Evolutionary conservation across 2,329 filamentous ascomycete genomes (phyloP), one percentile per base, ranked within the genome.

Genomic region (Cladophialophora carrionii): DNA sequence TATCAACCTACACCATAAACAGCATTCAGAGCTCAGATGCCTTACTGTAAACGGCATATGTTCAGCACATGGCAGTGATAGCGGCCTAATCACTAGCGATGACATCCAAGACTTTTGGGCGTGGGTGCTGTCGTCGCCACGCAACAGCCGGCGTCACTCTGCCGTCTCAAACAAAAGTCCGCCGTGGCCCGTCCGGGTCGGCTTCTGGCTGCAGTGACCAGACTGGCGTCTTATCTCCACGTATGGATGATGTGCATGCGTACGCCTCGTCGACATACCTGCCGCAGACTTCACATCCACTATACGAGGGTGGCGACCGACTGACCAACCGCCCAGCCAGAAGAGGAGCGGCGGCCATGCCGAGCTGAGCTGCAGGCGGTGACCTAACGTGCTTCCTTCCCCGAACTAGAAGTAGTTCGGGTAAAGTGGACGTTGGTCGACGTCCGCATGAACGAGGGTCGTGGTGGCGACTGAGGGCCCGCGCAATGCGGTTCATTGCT

Each of bases 381-480:
- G 29, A 26, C 1, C 37, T 22, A 57, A 29, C n/a, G 20, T 31
- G 26, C 34, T 46, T 37, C 9, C 34, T 46, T 37, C 9, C 31
- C 20, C 3, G 14, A 29, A 51, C 9, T 2, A 20, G 48, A 26
- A 29, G 8, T 51, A 26, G 31, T 60, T n/a, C 29, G 12, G 7
- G 17, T 10, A n/a, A 29, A 34, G 37, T 4, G 12, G 17, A n/a
- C 1, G 2, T 29, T 32, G 5, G 20, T n/a, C n/a, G 14, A 31
- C 56, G 29, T 60, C 12, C 57, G 31, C 31, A 60, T 53, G 29
- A 46, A 29, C 46, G 9, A 43, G 57, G 32, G 32, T 26, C 26
- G 12, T 22, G 22, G 57, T 60, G 57, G 57, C 57, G 48, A 60
- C 48, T 10, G 32, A 20, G 22, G 2, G 37, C 32, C 0, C 3